phyloP scores from a whole-genome alignment of 2,329 filamentous ascomycete genomes.

The Talaromyces sp. region DNA sequence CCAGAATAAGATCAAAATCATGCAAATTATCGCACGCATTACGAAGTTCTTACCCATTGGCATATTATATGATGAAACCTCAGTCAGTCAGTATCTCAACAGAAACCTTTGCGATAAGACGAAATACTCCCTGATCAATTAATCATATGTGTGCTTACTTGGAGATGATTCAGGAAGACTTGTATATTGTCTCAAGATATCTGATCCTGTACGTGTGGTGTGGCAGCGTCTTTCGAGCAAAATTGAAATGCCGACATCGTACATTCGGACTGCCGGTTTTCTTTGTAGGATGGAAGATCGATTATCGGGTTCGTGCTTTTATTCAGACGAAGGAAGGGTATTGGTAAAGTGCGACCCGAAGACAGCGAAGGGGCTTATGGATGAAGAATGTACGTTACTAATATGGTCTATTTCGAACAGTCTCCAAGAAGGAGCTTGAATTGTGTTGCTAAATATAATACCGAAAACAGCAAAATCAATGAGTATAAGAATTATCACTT shows the following conservation, averaged over 20 bases:
- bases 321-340: background rate
- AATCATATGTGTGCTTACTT: background rate
- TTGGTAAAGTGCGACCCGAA: too few species aligned
- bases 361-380: too few species aligned
- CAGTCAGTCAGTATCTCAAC: background rate
- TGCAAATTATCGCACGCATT: background rate
- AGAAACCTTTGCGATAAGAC: background rate
- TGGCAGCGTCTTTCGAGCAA: background rate
- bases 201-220: background rate
- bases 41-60: background rate
- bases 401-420: background rate
- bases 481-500: background rate
- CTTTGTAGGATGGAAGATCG: background rate
- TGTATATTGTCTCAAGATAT: background rate
- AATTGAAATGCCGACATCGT: background rate
- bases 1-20: background rate
- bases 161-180: background rate
- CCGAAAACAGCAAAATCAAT: background rate
- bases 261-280: background rate
- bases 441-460: background rate
- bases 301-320: background rate
- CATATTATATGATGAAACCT: background rate
- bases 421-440: background rate
- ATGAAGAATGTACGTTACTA: background rate
- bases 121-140: background rate